Evolutionary conservation across 768 basidiomycete species (phyloP), one percentile per base, ranked within the genome.

Genomic region (Pisolithus microcarpus): DNA sequence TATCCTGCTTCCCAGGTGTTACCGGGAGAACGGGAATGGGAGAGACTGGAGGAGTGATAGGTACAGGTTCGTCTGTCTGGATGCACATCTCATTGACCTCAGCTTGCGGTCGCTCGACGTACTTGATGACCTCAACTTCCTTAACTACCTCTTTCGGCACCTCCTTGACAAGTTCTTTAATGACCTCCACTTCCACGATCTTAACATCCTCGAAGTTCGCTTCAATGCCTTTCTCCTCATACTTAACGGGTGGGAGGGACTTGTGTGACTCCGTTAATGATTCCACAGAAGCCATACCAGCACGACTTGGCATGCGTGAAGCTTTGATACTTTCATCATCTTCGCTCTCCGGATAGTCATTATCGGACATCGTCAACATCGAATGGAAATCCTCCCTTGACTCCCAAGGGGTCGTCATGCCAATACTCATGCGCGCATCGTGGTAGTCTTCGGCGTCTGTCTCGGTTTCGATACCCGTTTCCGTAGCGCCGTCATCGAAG

Each of bases 331-430:
- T 91, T 67, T 84, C 84, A n/a, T 75, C 43, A 24, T 44, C 78
- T 52, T 78, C 75, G 38, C 76, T 74, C 49, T 73, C 77, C 2
- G 78, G 81, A 59, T 76, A 81, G 49, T 79, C 86, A 52, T 80
- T 81, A 56, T 88, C 86, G 38, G 84, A 81, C 52, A 73, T 71
- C 2, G 85, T 87, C 72, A 80, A 67, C 63, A 85, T 72, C 6
- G 85, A 89, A 62, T 90, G 81, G 78, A 88, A 88, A 58, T 87
- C 85, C 34, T 86, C 81, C 28, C 69, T 70, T 46, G 85, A 85
- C 52, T 77, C 77, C 4, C 80, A 81, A 4, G 89, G 86, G 1
- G 82, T 82, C 65, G 79, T 75, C 57, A 78, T 72, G 10, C 70
- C 70, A 23, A 80, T 65, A 37, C 76, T 90, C 62, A 84, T 82